Evolutionary conservation across 225 moss, liverwort and hornwort genomes (phyloP).

Genomic region (Takakia lepidozioides): DNA sequence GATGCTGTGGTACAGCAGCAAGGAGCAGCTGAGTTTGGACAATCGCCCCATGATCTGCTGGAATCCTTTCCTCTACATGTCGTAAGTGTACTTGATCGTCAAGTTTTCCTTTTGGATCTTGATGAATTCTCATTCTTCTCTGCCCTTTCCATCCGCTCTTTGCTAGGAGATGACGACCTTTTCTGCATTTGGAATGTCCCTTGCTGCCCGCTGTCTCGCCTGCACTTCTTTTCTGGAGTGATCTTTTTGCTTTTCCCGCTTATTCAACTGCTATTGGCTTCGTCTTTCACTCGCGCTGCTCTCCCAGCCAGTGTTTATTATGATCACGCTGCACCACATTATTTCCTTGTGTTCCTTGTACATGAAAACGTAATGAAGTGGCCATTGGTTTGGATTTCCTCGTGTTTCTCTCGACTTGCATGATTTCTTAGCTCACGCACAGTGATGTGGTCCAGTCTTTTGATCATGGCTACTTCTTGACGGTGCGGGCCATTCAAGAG

Average conservation of each 20-base stretch:
- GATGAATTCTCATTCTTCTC: no score
- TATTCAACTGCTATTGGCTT: slow-evolving; percentile 8
- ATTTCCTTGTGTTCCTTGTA: neutral
- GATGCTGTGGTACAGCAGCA: slow-evolving; percentile 1
- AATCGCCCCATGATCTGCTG: slow-evolving; percentile 17
- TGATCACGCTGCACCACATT: neutral
- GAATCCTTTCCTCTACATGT: slow-evolving; percentile 28
- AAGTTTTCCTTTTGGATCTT: neutral
- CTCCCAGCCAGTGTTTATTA: slow-evolving; percentile 1
- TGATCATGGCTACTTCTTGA: slow-evolving; percentile 79
- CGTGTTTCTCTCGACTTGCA: neutral
- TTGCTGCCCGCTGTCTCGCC: neutral
- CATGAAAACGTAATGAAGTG: slow-evolving; percentile 3
- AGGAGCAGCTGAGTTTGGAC: slow-evolving; percentile 6
- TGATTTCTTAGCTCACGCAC: slow-evolving; percentile 2
- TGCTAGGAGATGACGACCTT: neutral
- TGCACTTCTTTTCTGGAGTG: neutral
- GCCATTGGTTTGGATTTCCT: neutral
- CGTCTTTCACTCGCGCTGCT: no score
- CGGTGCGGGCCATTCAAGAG: slow-evolving; percentile 78
- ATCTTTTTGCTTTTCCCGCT: slow-evolving; percentile 4
- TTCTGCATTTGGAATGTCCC: neutral
- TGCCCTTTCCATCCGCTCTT: neutral
- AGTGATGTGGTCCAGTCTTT: slow-evolving; percentile 52
- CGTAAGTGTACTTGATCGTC: slow-evolving; percentile 6